Evolutionary conservation across 768 basidiomycete genomes (phyloP).

Genomic region (Pulveroboletus sp.): DNA sequence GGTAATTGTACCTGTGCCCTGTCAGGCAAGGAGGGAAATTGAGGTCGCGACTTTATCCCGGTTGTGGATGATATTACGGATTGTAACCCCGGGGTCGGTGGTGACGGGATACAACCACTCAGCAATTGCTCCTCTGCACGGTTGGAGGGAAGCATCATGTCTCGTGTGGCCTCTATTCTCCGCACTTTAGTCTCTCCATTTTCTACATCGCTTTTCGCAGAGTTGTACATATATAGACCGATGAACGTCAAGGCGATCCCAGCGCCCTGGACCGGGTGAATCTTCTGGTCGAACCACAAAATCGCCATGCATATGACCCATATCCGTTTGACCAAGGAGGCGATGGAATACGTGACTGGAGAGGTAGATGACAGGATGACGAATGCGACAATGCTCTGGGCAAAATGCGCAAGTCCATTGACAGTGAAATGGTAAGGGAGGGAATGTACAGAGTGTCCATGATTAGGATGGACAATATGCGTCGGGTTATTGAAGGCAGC

Average conservation of each 20-base stretch:
- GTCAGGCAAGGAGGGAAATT: conserved; percentile 2
- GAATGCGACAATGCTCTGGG: conserved; percentile 97
- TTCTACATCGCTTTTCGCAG: conserved; percentile 88
- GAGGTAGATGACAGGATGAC: conserved; percentile 93
- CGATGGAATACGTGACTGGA: conserved; percentile 98
- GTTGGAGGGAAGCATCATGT: conserved; percentile 65
- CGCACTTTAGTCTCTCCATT: conserved; percentile 87
- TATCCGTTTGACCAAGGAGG: conserved; percentile 95
- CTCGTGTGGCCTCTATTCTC: conserved; percentile 66
- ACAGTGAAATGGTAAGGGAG: conserved; percentile 81
- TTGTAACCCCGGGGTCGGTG: conserved; percentile 5
- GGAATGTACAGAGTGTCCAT: conserved; percentile 51
- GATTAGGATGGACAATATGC: conserved; percentile 42
- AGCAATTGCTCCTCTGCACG: conserved; percentile 54
- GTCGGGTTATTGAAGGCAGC: conserved; percentile 36
- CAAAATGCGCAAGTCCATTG: conserved; percentile 95
- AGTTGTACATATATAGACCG: conserved; percentile 95
- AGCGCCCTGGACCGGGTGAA: conserved; percentile 78
- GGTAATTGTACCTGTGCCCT: not conserved
- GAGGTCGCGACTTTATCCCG: conserved; percentile 22
- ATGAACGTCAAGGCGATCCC: conserved; percentile 90
- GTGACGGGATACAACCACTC: conserved; percentile 34
- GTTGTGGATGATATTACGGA: conserved; percentile 19
- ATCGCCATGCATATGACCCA: conserved; percentile 98
- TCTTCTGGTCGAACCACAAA: conserved; percentile 88